Conservation (phyloP, 2,329 filamentous ascomycete genomes). For the Pyrenophora tritici-repentis region DNA sequence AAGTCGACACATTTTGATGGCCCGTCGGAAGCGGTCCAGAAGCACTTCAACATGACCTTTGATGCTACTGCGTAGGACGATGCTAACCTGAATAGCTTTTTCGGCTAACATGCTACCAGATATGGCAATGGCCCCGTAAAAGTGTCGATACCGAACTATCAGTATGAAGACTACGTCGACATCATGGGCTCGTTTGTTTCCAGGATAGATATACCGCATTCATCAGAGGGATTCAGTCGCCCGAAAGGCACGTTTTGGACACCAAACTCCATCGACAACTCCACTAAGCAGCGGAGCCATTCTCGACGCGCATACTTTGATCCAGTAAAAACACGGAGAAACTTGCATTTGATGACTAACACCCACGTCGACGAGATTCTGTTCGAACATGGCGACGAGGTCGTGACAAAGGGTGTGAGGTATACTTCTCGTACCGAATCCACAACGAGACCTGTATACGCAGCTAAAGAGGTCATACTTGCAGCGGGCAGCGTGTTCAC, state of each 20-base stretch:
- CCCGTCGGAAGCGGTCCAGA: constrained; percentile 5
- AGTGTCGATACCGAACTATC: constrained; percentile 19
- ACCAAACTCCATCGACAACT: constrained; percentile 18
- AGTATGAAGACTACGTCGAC: constrained; percentile 16
- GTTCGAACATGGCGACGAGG: constrained; percentile 1
- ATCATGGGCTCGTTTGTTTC: constrained; percentile 11
- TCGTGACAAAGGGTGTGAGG: constrained; percentile 16
- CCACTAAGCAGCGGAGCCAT: constrained; percentile 8
- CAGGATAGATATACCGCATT: constrained; percentile 11
- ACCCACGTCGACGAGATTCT: constrained; percentile 17
- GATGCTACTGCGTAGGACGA: constrained; percentile 8
- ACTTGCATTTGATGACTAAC: constrained; percentile 13
- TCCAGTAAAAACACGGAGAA: constrained; percentile 6
- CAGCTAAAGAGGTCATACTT: constrained; percentile 58
- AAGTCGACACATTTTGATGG: constrained; percentile 19
- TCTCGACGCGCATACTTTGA: constrained; percentile 21
- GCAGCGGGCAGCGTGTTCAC: constrained; percentile 62
- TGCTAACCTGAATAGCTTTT: rapidly evolving
- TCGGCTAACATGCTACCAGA: neutral
- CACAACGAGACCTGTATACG: constrained; percentile 7
- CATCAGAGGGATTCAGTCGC: constrained; percentile 8
- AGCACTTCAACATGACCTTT: constrained; percentile 16
- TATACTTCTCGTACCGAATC: constrained; percentile 6
- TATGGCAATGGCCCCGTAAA: constrained; percentile 22
- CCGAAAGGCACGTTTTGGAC: constrained; percentile 34